phyloP scores from a whole-genome alignment of 805 yeast genomes.

The Sugiyamaella boreocaroliniensis region DNA sequence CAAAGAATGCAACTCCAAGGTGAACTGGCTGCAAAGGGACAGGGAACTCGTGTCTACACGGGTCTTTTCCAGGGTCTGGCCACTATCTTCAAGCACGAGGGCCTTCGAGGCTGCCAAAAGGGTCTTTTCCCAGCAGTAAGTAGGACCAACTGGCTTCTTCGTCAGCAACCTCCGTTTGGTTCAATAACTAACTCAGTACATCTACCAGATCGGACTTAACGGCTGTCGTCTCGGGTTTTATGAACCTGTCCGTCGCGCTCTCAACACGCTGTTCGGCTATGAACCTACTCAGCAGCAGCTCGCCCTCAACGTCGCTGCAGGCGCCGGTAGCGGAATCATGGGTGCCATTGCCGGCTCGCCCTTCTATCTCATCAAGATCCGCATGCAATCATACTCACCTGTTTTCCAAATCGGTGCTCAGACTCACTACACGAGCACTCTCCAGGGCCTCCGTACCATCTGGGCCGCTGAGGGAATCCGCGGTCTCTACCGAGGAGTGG shows the following conservation, averaged over 20 bases:
- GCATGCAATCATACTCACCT: slow-evolving; percentile 90
- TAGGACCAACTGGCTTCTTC: neutral
- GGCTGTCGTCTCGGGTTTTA: slow-evolving; percentile 93
- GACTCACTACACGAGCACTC: slow-evolving; percentile 68
- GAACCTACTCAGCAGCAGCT: slow-evolving; percentile 42
- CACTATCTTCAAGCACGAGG: slow-evolving; percentile 71
- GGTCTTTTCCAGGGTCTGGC: slow-evolving; percentile 81
- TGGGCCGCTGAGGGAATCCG: slow-evolving; percentile 60
- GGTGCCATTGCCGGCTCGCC: slow-evolving; percentile 93
- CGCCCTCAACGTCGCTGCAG: slow-evolving; percentile 65
- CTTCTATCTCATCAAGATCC: slow-evolving; percentile 81
- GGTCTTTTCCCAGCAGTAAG: slow-evolving; percentile 74
- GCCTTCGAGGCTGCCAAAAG: slow-evolving; percentile 79
- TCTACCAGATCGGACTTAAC: slow-evolving; percentile 84
- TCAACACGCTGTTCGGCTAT: slow-evolving; percentile 53
- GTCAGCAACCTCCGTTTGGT: neutral
- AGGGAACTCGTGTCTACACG: slow-evolving; percentile 53
- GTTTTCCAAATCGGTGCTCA: slow-evolving; percentile 77
- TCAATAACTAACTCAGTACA: slow-evolving; percentile 34
- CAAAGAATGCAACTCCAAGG: slow-evolving; percentile 91
- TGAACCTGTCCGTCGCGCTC: slow-evolving; percentile 68
- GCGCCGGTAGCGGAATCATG: slow-evolving; percentile 76
- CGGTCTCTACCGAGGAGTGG: slow-evolving; percentile 86
- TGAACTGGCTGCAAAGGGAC: slow-evolving; percentile 54
- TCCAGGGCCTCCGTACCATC: slow-evolving; percentile 61